Base-by-base conservation (phyloP, 2,329 filamentous ascomycete genomes). In the Zymoseptoria pseudotritici region DNA sequence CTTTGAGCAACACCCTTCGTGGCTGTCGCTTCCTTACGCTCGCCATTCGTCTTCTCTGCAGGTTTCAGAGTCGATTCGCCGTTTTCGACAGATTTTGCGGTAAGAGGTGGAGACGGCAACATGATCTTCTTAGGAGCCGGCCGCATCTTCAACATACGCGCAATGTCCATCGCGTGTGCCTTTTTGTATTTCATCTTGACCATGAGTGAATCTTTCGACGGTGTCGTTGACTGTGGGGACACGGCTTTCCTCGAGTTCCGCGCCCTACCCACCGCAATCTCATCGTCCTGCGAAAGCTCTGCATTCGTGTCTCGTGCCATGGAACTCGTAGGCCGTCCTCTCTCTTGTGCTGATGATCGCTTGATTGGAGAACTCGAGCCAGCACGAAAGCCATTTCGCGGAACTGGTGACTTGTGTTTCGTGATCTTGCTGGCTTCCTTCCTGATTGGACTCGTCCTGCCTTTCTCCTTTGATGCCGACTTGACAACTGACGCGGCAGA, bases 1-100 rank as follows among this genome's bases (percentile, higher is more conserved):
- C 68, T 71, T 56, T 71, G 69, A 10, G 70, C 69, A n/a, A 71
- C 69, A 10, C 70, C 70, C 56, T 70, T 70, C 0, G 61, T 63
- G 29, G 50, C 53, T 55, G 58, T 36, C 19, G 60, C 58, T 20
- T 63, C 59, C 42, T 63, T 62, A 17, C 57, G 61, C 36, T 61
- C 61, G 10, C 58, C 62, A 36, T 55, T 62, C 10, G 24, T 61
- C 56, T 59, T 61, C 50, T 63, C 63, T 9, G 31, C 42, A 10
- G 61, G 10, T 49, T 63, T 63, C 3, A 52, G 54, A 10, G 54
- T 51, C 13, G 29, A 50, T 31, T 59, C 57, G 21, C 61, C 55
- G 11, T 63, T 61, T 29, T 65, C 60, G 9, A 58, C 51, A 19
- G 36, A 26, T 46, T 46, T 46, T 7, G 36, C 36, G 13, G 36